Evolutionary conservation across 2,329 filamentous ascomycete species (phyloP).

Genomic region (Graphium sp.): DNA sequence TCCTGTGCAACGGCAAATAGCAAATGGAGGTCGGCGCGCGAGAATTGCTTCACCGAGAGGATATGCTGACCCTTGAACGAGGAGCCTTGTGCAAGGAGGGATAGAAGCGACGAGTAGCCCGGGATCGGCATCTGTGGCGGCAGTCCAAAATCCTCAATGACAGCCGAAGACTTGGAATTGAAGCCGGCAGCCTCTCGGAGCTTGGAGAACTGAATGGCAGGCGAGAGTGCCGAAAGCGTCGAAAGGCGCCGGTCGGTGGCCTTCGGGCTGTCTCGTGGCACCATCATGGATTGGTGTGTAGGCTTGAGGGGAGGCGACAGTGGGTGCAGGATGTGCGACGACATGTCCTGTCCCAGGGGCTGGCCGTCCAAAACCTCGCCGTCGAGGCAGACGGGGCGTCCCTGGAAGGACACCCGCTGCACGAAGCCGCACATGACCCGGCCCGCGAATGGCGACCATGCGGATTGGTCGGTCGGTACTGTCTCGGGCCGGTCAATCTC

Average conservation of each 20-base stretch:
- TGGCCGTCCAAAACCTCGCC: constrained; percentile 38
- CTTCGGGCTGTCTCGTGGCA: no score
- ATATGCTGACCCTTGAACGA: constrained; percentile 84
- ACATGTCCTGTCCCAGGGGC: constrained; percentile 58
- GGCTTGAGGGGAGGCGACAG: constrained; percentile 43
- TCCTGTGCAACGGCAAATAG: constrained; percentile 95
- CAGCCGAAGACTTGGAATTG: constrained; percentile 1
- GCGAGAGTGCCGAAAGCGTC: no score
- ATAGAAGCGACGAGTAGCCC: constrained; percentile 38
- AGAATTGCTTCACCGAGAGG: constrained; percentile 82
- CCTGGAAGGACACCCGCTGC: constrained; percentile 60
- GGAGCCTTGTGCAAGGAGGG: constrained; percentile 58
- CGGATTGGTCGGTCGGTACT: constrained; percentile 23
- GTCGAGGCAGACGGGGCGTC: constrained; percentile 59
- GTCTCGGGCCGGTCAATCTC: constrained; percentile 59
- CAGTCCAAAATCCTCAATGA: constrained; percentile 27
- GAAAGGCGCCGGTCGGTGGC: no score
- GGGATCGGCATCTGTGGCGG: constrained; percentile 4
- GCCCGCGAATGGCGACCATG: constrained; percentile 49
- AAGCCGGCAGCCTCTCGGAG: no score
- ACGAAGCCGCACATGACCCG: constrained; percentile 52
- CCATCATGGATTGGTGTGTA: constrained; percentile 9
- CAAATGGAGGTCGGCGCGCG: constrained; percentile 70
- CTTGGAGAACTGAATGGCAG: no score
- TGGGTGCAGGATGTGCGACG: constrained; percentile 40